Evolutionary conservation across 106 monocot species (phyloP), one percentile per base, ranked within the genome.

Genomic region (Dendrobium officinale): DNA sequence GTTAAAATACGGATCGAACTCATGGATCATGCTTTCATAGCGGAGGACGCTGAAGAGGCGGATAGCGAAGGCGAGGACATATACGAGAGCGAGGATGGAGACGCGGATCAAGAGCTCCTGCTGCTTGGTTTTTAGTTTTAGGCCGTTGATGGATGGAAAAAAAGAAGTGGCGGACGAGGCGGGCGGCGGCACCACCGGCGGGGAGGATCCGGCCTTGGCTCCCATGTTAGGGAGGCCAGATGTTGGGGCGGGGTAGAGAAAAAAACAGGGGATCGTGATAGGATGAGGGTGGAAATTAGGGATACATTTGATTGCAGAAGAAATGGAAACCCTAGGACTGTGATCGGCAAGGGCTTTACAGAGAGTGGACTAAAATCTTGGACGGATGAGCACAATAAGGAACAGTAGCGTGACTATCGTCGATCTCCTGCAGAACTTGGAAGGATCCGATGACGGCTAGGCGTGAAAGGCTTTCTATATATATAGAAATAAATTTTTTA

Each of bases 1-100:
- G 76, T 93, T 93, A 90, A 93, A 93, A 78, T 93, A 93, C 26
- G 92, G 92, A 68, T 93, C 92, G 86, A 93, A 93, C 83, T 93
- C 92, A 86, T 93, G 92, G 81, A 93, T 93, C 92, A 93, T 93
- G 55, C 88, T 88, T 83, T 93, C 92, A 67, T 90, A 93, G 78
- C 92, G 88, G 44, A 93, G 92, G 45, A 93, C 92, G 79, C 82
- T 82, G 86, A 93, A 93, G 81, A 93, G 86, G 48, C 92, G 88
- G 83, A 93, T 73, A 55, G 82, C 78, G 81, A 93, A 93, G 77
- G 92, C 92, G 78, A 93, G 88, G 47, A 93, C 72, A 85, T 93
- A 93, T 86, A 86, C 86, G 83, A 93, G 92, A 61, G 73, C 82
- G 41, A 93, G 85, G 68, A 88, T 83, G 19, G 92, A 80, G 83